Conservation (phyloP, 129 eudicot species). For the Scalesia atractyloides region DNA sequence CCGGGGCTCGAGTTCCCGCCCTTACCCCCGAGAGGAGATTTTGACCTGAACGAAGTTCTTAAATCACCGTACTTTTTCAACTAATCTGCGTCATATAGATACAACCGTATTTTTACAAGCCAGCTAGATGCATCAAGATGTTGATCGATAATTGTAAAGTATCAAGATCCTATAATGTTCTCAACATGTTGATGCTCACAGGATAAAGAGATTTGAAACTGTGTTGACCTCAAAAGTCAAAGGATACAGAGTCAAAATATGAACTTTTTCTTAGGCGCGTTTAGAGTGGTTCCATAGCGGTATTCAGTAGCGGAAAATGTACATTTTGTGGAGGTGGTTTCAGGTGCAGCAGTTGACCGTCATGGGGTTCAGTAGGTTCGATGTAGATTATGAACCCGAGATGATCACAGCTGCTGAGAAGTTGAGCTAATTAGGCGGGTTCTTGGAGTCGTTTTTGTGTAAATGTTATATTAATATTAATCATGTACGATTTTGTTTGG, state of each 20-base stretch:
- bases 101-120: constrained; percentile 9
- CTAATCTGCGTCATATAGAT: constrained; percentile 31
- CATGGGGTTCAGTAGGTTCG: background rate
- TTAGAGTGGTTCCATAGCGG: constrained; percentile 12
- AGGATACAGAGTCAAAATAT: constrained; percentile 7
- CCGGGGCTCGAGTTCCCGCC: constrained; percentile 76
- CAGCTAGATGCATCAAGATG: constrained; percentile 22
- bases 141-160: background rate
- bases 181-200: constrained; percentile 14
- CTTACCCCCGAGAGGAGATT: constrained; percentile 81
- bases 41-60: constrained; percentile 70
- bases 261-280: constrained; percentile 19
- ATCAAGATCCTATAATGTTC: constrained; percentile 14
- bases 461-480: constrained; percentile 21
- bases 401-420: background rate
- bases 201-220: constrained; percentile 6
- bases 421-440: background rate
- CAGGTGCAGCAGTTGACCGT: constrained; percentile 10
- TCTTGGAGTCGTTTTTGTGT: constrained; percentile 14
- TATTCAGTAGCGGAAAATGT: constrained; percentile 15
- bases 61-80: constrained; percentile 92
- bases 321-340: constrained; percentile 26
- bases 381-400: constrained; percentile 9
- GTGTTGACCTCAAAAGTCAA: background rate
- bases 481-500: constrained; percentile 27